Percentiles rank a stretch among this genome's conserved stretches.
Conservation (phyloP, 495 filamentous ascomycete genomes). For the Hypomontagnella submonticulosa region DNA sequence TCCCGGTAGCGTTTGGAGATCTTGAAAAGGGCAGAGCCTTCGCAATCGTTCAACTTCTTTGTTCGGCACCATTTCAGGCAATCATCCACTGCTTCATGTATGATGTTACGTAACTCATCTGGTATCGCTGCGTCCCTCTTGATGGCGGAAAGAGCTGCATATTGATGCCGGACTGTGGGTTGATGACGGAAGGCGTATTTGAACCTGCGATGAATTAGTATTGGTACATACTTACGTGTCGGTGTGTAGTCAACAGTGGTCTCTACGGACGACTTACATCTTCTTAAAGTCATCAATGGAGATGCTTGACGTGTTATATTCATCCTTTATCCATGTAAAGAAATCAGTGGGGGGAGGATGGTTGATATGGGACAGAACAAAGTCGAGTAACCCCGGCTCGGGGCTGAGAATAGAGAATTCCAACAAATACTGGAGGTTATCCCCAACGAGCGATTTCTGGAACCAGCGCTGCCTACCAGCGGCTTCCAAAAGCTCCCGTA, state of each 20-base stretch:
- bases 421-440: slow-evolving; percentile 1
- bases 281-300: slow-evolving; percentile 1
- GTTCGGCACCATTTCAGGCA: background rate
- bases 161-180: background rate
- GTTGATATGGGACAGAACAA: background rate
- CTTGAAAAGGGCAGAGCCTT: slow-evolving; percentile 9
- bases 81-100: background rate
- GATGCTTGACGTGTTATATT: slow-evolving; percentile 7
- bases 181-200: background rate
- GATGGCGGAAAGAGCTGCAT: slow-evolving; percentile 1
- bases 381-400: background rate
- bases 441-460: background rate
- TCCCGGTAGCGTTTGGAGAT: background rate
- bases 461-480: too few species aligned
- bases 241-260: background rate
- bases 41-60: background rate
- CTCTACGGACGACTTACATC: background rate
- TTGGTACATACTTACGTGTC: too few species aligned
- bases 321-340: slow-evolving; percentile 10
- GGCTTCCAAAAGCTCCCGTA: background rate
- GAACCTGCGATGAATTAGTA: slow-evolving; percentile 15
- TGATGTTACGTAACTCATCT: background rate
- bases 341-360: slow-evolving; percentile 1
- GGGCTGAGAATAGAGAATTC: background rate
- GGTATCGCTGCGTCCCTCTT: background rate